Evolutionary conservation across 176 grass and related monocot species (phyloP), one percentile per base, ranked within the genome.

Genomic region (Aegilops longissima): DNA sequence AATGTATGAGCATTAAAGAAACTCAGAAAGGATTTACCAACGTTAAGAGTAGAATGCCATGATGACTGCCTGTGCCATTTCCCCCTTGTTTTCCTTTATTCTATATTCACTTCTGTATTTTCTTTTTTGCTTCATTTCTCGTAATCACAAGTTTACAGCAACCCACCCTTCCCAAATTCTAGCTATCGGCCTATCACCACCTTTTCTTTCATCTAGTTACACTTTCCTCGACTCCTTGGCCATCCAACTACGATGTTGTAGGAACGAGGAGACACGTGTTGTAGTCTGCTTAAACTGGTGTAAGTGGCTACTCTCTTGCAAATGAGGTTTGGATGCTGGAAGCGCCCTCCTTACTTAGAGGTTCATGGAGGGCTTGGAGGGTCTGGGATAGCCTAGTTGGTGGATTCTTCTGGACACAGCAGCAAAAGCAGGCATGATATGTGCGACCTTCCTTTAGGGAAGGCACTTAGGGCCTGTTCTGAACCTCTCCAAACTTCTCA

Each of bases 101-200:
- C 33, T n/a, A 25, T 39, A 25, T 39, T 23, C 35, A 79, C 12
- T 27, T 61, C 1, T 23, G 9, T 79, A 79, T 40, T 38, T 79
- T n/a, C 16, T 13, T 12, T 12, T 61, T 42, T 79, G 35, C 34
- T 18, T 79, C 35, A 13, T 18, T 36, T 79, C 58, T 62, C 39
- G 58, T 8, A 63, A 63, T 79, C 12, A 63, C 58, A 63, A 63
- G 36, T 24, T 11, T 6, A 8, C 70, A 73, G 21, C 76, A 35
- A 78, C n/a, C 77, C 35, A 80, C 36, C 34, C n/a, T 29, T 80
- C 59, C 35, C 78, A 80, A 64, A 16, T 65, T 80, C 8, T 80
- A 66, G 36, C 8, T 66, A 66, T 45, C 16, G 7, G 14, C 61
- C 2, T 65, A 29, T 66, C 16, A 21, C 23, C 14, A 18, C 61